phyloP scores from a whole-genome alignment of 495 filamentous ascomycete species.

The Daldinia concentrica region DNA sequence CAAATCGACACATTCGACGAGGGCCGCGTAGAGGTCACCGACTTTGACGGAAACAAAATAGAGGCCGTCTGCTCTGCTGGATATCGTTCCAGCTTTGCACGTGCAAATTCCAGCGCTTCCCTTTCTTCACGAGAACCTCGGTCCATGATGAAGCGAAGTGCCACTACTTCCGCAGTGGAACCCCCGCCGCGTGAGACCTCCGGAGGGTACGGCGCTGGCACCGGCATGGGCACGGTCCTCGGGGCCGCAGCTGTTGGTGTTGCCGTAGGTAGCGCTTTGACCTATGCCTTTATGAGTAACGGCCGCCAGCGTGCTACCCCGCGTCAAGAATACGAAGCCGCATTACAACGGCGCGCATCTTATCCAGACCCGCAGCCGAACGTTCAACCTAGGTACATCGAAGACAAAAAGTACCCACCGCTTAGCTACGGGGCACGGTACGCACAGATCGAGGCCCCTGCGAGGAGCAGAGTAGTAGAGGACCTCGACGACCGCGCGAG shows the following conservation, averaged over 20 bases:
- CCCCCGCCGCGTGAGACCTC: constrained; percentile 48
- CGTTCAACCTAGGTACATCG: constrained; percentile 46
- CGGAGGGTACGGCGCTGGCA: constrained; percentile 41
- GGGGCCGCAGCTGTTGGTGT: constrained; percentile 75
- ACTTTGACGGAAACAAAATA: constrained; percentile 63
- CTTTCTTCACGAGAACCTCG: constrained; percentile 39
- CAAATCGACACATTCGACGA: constrained; percentile 36
- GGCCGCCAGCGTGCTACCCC: constrained; percentile 57
- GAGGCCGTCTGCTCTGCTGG: constrained; percentile 52
- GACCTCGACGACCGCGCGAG: constrained; percentile 53
- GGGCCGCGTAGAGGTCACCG: constrained; percentile 50
- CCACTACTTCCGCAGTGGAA: constrained; percentile 48
- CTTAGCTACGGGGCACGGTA: constrained; percentile 53
- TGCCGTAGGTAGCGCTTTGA: constrained; percentile 76
- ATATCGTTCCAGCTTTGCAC: constrained; percentile 34
- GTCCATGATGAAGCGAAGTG: constrained; percentile 47
- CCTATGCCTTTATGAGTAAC: constrained; percentile 73
- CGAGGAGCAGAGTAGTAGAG: constrained; percentile 54
- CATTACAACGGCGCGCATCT: constrained; percentile 51
- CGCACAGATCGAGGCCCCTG: constrained; percentile 41
- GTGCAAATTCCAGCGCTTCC: constrained; percentile 44
- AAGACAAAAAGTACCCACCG: constrained; percentile 46
- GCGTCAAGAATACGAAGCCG: constrained; percentile 50
- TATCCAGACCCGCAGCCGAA: constrained; percentile 50
- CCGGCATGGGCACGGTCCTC: constrained; percentile 68